Conservation (phyloP, 176 grass and related monocot genomes). For the Eragrostis curvula region DNA sequence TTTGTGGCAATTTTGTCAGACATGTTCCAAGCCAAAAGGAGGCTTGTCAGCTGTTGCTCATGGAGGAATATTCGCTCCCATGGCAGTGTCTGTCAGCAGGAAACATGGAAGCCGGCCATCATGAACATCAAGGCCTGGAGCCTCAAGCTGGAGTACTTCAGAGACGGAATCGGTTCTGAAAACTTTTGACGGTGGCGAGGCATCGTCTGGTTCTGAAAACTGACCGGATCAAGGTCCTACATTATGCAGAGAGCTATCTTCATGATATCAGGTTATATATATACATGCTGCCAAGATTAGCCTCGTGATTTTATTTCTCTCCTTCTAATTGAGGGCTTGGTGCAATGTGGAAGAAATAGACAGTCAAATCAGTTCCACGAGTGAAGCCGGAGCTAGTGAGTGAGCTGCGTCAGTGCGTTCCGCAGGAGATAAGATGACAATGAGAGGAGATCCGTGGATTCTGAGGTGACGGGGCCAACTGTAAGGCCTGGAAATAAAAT, state of each 20-base stretch:
- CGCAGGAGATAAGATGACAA: not conserved
- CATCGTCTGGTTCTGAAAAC: not conserved
- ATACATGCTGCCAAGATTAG: not conserved
- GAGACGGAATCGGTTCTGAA: not conserved
- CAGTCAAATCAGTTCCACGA: not conserved
- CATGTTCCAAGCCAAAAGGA: constrained; percentile 1
- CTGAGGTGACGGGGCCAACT: not conserved
- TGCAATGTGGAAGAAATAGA: not conserved
- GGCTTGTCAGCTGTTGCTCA: not conserved
- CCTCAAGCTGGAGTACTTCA: not conserved
- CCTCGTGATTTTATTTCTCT: not conserved
- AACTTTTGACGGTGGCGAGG: not conserved
- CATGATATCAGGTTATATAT: not conserved
- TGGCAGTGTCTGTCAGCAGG: not conserved
- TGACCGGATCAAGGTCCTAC: not conserved
- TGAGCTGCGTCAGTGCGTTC: not conserved
- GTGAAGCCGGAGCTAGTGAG: not conserved
- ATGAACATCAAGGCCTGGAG: constrained; percentile 5
- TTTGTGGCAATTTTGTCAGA: not conserved
- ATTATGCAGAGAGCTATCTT: not conserved
- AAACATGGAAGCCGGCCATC: constrained; percentile 11
- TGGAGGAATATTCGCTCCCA: constrained; percentile 1
- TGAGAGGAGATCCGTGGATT: not conserved
- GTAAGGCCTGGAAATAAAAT: not conserved
- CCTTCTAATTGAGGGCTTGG: not conserved